These are phyloP conservation scores for Carex pumila DNA, from an alignment of 176 grass and related monocot species.

Conservation along the genomic window DNA sequence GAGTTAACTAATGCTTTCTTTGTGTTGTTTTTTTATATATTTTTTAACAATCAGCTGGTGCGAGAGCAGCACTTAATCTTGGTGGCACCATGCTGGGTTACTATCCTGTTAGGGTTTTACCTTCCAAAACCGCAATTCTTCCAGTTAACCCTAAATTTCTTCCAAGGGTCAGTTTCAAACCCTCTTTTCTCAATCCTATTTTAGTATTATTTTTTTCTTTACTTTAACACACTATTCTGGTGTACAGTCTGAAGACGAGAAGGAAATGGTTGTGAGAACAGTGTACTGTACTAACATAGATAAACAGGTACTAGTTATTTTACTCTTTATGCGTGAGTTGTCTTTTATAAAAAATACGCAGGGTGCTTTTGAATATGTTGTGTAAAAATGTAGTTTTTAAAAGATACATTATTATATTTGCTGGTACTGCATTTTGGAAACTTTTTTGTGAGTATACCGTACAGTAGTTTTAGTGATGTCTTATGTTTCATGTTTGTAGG, in stretches of 20 bases:
- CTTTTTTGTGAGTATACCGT: background rate
- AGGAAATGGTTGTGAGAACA: slow-evolving; percentile 85
- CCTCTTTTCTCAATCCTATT: background rate
- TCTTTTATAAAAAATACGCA: background rate
- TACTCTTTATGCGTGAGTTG: background rate
- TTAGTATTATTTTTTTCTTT: background rate
- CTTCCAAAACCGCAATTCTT: slow-evolving; percentile 85
- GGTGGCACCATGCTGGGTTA: slow-evolving; percentile 63
- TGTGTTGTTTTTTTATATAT: slow-evolving; percentile 20
- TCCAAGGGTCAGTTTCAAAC: slow-evolving; percentile 40
- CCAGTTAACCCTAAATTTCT: slow-evolving; percentile 96
- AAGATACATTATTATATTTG: background rate
- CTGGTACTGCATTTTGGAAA: background rate
- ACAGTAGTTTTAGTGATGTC: background rate
- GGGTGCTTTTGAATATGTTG: background rate
- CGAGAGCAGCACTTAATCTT: slow-evolving; percentile 66
- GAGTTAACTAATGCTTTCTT: background rate
- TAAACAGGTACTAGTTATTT: slow-evolving; percentile 56
- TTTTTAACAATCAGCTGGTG: slow-evolving; percentile 49
- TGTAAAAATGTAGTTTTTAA: background rate
- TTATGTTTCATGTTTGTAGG: background rate
- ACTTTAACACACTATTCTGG: slow-evolving; percentile 4
- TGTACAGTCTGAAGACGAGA: slow-evolving; percentile 69
- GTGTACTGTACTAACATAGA: slow-evolving; percentile 99
- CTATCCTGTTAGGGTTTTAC: slow-evolving; percentile 85